Conservation (phyloP, 1,139 yeast genomes). For the Blastobotrys illinoisensis region DNA sequence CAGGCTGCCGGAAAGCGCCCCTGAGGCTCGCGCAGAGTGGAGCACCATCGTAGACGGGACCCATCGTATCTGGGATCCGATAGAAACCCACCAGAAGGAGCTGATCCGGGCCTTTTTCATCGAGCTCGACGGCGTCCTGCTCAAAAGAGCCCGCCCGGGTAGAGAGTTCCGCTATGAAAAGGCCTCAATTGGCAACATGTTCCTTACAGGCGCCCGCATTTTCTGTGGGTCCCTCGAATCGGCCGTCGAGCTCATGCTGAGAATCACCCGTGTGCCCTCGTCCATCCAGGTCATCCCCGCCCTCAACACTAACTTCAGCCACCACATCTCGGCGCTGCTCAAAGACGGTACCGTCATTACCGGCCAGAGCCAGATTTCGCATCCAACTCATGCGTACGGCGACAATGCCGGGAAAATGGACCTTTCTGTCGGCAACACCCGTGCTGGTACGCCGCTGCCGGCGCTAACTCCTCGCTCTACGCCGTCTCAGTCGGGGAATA, state of each 20-base stretch:
- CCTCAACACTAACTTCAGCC: constrained; percentile 75
- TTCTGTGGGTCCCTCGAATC: constrained; percentile 82
- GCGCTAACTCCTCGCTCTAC: not conserved
- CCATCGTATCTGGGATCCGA: constrained; percentile 60
- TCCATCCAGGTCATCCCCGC: constrained; percentile 67
- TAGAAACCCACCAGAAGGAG: constrained; percentile 63
- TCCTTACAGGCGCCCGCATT: constrained; percentile 73
- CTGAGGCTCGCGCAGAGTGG: constrained; percentile 67
- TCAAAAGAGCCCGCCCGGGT: constrained; percentile 59
- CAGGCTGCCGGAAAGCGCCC: constrained; percentile 51
- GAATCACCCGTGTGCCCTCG: constrained; percentile 59
- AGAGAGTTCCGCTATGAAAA: constrained; percentile 60
- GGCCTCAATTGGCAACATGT: constrained; percentile 82
- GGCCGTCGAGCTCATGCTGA: constrained; percentile 68
- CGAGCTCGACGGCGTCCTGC: constrained; percentile 70
- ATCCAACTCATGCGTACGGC: constrained; percentile 44
- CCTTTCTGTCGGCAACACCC: not conserved
- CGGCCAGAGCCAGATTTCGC: constrained; percentile 95
- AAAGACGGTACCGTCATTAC: constrained; percentile 68
- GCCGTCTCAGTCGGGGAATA: constrained; percentile 18
- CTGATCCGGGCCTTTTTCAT: constrained; percentile 72
- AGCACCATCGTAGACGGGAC: constrained; percentile 70
- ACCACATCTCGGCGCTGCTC: constrained; percentile 76
- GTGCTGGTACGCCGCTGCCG: constrained; percentile 5
- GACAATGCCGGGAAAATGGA: constrained; percentile 2